Evolutionary conservation across 2,329 filamentous ascomycete genomes (phyloP), one percentile per base, ranked within the genome.

Genomic region (Parastagonospora avenae): DNA sequence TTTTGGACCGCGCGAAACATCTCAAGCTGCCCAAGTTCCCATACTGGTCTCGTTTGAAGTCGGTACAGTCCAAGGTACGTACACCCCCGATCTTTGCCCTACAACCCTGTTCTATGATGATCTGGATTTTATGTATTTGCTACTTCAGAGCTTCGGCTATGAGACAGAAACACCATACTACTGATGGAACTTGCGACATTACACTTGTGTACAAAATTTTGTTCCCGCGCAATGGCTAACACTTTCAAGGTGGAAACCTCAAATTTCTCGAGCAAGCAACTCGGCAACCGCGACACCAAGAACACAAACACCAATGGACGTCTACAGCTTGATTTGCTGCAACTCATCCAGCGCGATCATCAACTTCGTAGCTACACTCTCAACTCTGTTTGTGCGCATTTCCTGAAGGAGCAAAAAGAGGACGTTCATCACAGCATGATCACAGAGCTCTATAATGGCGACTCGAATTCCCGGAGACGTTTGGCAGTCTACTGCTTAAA

Each of bases 61-160:
- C 83, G 43, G 78, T 88, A 3, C 82, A 80, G 53, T 95, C 93
- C 0, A 82, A 83, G 19, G 19, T 24, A 24, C 19, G 19, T 24
- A 24, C 5, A 24, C 19, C 19, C 19, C 3, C 19, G 19, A 24
- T 24, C 28, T 39, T 58, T 42, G 31, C 8, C 9, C 19, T 24
- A 3, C 19, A 3, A 24, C n/a, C 24, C 16, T 39, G 6, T 50
- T 82, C 82, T 77, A 94, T 92, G 93, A 97, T 97, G 93, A 85
- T 89, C 86, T 89, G 85, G 55, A 87, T 50, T 57, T 79, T 80
- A 78, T 91, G 92, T 97, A 97, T 97, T 97, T 97, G 94, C 94
- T 97, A 97, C 94, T 99, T 97, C 93, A 97, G 94, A 99, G 92
- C 91, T 86, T 81, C 79, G 85, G 92, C 91, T 79, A 96, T 97